Percentiles rank a stretch among this genome's conserved stretches.
These are phyloP conservation scores for Quillaja saponaria DNA, from an alignment of 306 rosid species.

Conservation along the genomic window DNA sequence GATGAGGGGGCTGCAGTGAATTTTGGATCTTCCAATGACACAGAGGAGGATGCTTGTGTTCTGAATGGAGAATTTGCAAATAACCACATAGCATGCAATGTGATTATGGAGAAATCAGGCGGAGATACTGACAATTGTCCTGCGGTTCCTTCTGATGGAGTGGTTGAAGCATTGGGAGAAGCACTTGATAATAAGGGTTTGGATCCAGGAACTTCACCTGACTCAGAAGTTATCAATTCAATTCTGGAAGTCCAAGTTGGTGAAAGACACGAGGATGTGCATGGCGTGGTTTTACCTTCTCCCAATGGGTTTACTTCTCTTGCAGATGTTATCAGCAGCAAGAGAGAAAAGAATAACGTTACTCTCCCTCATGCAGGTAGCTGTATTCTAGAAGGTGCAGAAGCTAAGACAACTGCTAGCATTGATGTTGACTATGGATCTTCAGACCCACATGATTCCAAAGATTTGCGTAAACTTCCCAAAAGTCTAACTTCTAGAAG, in stretches of 20 bases:
- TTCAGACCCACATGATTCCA: conserved; percentile 42
- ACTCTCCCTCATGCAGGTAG: conserved; percentile 35
- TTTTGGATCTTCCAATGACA: conserved; percentile 37
- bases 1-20: conserved; percentile 37
- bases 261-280: conserved; percentile 52
- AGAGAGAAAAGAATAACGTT: conserved; percentile 61
- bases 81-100: conserved; percentile 44
- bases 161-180: conserved; percentile 55
- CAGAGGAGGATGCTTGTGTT: conserved; percentile 45
- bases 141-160: conserved; percentile 40
- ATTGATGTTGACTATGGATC: conserved; percentile 37
- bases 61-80: conserved; percentile 48
- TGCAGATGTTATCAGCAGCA: conserved; percentile 37
- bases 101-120: conserved; percentile 44
- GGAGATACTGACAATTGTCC: conserved; percentile 38
- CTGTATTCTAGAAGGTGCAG: conserved; percentile 38
- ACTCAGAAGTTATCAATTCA: conserved; percentile 89
- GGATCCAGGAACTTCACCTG: conserved; percentile 99
- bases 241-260: conserved; percentile 61
- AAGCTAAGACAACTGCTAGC: conserved; percentile 38
- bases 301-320: conserved; percentile 50
- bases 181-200: conserved; percentile 43
- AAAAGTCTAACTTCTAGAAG: conserved; percentile 42
- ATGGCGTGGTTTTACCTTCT: conserved; percentile 44
- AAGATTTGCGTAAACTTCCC: conserved; percentile 51